Evolutionary conservation across 2,329 filamentous ascomycete genomes (phyloP), one percentile per base, ranked within the genome.

Genomic region (Phyllosticta ampelicida): DNA sequence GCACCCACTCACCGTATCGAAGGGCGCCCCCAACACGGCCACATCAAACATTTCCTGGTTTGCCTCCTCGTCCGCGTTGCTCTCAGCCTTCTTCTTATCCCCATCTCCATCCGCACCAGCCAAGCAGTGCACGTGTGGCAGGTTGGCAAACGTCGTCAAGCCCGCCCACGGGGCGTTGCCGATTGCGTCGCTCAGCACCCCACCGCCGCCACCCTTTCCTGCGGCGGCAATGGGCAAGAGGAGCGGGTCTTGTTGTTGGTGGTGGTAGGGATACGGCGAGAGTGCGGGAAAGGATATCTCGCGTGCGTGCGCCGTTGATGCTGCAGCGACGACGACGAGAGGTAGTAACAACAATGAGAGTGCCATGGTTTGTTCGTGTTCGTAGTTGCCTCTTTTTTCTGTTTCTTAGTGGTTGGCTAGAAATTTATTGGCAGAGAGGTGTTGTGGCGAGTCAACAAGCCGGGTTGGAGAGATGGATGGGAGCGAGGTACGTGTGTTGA

Each of bases 111-210:
- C 26, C 26, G 20, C 51, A n/a, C 51, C 67, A 21, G 67, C 66
- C 13, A 78, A 63, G 63, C 77, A 78, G 62, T 77, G 74, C 13
- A 78, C 74, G 61, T 78, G 77, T 0, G 75, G 75, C 16, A 78
- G 54, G 63, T 77, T 77, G 1, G 75, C 76, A 64, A 73, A 78
- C 9, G 77, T 78, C 2, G 66, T 73, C 55, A 79, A 60, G 2
- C 77, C 77, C 21, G 67, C 67, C 61, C 73, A 78, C 21, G 65
- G 69, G 1, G 65, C 63, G 4, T 60, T 64, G 9, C 67, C 65
- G 19, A 63, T 66, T 21, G 70, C 62, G 55, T 71, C 68, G 18
- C 54, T 20, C n/a, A 18, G 49, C n/a, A 65, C 60, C 3, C 60
- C 62, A 16, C 60, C 61, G 2, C 63, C 59, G 8, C 59, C 60